Evolutionary conservation across 129 eudicot genomes (phyloP).

Genomic region (Tagetes erecta): DNA sequence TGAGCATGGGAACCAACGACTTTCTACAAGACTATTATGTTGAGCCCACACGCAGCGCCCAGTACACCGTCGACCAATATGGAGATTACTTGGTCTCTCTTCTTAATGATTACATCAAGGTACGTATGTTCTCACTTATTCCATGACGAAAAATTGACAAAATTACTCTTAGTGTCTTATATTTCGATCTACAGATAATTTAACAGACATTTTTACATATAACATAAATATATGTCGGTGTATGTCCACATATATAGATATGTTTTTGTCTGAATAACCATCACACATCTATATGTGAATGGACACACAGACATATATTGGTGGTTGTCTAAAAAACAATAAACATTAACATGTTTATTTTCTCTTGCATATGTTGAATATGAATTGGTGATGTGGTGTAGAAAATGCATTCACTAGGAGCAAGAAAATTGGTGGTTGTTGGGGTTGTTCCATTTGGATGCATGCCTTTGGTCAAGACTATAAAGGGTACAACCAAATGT

Average conservation of each 20-base stretch:
- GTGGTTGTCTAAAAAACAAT: neutral
- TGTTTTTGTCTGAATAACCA: neutral
- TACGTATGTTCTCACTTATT: neutral
- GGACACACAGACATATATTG: neutral
- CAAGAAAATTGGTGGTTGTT: slow-evolving; percentile 56
- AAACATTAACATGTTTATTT: neutral
- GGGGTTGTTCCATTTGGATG: slow-evolving; percentile 75
- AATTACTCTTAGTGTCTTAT: too few species aligned
- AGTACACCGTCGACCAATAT: slow-evolving; percentile 51
- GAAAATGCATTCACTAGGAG: slow-evolving; percentile 58
- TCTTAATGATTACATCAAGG: slow-evolving; percentile 46
- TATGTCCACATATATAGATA: neutral
- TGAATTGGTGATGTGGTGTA: slow-evolving; percentile 11
- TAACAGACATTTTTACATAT: too few species aligned
- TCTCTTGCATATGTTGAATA: neutral
- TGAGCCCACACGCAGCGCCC: slow-evolving; percentile 40
- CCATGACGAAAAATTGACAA: neutral
- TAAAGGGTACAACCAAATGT: slow-evolving; percentile 44
- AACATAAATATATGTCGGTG: too few species aligned
- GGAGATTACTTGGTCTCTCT: slow-evolving; percentile 47
- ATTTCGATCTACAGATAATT: too few species aligned
- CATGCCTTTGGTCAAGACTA: slow-evolving; percentile 51
- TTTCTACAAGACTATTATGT: slow-evolving; percentile 55
- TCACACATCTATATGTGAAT: neutral
- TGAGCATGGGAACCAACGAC: slow-evolving; percentile 66